Conservation (phyloP, 441 rosid species). For the Hypseocharis bilobata region DNA sequence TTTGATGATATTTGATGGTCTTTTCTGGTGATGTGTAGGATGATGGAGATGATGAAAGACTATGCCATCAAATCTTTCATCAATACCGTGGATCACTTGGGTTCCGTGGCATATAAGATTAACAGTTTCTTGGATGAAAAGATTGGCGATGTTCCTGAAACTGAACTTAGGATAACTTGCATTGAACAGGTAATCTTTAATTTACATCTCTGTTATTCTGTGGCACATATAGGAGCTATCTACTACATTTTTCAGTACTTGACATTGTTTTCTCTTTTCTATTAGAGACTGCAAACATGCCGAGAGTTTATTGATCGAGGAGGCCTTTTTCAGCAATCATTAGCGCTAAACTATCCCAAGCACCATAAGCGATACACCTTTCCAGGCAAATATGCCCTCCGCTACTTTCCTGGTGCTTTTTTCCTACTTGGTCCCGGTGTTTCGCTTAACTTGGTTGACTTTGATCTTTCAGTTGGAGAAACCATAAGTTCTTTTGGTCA, state of each 20-base stretch:
- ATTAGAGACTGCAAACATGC: constrained; percentile 49
- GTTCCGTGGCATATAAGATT: constrained; percentile 70
- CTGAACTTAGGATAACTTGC: constrained; percentile 49
- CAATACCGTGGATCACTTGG: constrained; percentile 79
- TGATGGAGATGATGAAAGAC: constrained; percentile 57
- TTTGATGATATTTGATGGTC: neutral
- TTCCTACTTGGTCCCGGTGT: neutral
- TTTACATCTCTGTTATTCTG: neutral
- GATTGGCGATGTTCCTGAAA: constrained; percentile 39
- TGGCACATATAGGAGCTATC: neutral
- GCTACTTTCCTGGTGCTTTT: neutral
- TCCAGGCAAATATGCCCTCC: constrained; percentile 45
- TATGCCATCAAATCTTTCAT: constrained; percentile 62
- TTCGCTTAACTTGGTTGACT: neutral
- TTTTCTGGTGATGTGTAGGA: constrained; percentile 29
- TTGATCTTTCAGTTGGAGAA: constrained; percentile 29
- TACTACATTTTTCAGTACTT: neutral
- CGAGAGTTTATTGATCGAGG: constrained; percentile 40
- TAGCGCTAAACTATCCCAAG: constrained; percentile 36
- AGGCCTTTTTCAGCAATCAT: constrained; percentile 49
- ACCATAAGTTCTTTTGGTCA: constrained; percentile 15
- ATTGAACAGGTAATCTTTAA: constrained; percentile 44
- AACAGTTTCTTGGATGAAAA: constrained; percentile 48
- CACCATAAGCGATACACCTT: constrained; percentile 57
- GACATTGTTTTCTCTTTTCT: constrained; percentile 7